These are phyloP conservation scores for Citrus medica DNA, from an alignment of 345 rosid genomes.

Conservation along the genomic window DNA sequence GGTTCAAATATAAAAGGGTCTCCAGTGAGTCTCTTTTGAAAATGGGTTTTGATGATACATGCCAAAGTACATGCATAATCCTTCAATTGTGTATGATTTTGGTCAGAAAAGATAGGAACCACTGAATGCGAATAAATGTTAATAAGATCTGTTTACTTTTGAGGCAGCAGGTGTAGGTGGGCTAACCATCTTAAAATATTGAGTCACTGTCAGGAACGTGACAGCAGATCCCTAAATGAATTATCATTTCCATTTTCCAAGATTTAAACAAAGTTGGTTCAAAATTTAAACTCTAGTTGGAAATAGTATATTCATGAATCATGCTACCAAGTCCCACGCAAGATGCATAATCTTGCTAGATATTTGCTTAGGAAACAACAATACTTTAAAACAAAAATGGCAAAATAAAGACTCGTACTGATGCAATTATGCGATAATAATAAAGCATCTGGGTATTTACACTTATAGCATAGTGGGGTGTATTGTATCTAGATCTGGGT, in stretches of 20 bases:
- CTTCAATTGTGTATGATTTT: too few relatives aligned
- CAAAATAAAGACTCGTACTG: not conserved
- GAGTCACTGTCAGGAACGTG: not conserved
- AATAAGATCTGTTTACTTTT: too few relatives aligned
- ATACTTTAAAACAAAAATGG: not conserved
- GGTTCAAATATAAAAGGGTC: too few relatives aligned
- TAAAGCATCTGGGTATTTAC: too few relatives aligned
- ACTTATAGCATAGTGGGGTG: too few relatives aligned
- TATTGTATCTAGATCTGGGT: not conserved
- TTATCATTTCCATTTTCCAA: not conserved
- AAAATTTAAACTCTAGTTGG: not conserved
- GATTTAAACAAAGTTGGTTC: not conserved
- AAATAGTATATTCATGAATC: not conserved
- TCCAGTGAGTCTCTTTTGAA: too few relatives aligned
- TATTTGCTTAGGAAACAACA: not conserved
- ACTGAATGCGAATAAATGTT: not conserved
- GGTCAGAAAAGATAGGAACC: not conserved
- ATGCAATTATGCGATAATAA: too few relatives aligned
- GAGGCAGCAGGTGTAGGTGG: not conserved
- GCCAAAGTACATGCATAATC: too few relatives aligned
- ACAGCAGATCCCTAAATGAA: not conserved
- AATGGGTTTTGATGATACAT: too few relatives aligned
- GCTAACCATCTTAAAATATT: not conserved
- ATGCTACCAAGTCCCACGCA: not conserved
- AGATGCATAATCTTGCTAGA: not conserved